Evolutionary conservation across 2,329 filamentous ascomycete species (phyloP), one percentile per base, ranked within the genome.

Genomic region (Exophiala mesophila): DNA sequence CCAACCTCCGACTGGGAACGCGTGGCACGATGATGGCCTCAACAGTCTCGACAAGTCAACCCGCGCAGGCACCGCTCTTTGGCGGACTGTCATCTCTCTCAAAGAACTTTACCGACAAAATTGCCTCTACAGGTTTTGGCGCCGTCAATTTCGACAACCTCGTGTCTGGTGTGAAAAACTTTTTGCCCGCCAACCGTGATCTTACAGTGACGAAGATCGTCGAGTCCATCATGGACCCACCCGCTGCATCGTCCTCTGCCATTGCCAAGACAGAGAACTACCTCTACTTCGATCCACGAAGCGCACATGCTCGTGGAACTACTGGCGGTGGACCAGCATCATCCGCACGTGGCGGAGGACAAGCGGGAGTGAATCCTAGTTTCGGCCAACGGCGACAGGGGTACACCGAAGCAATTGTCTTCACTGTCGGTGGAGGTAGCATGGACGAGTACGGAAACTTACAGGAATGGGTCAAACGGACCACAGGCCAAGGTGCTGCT

Each of bases 381-480:
- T 97, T 97, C 63, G 92, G 90, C 1, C 90, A 97, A 65, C 72
- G 88, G 47, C 73, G 90, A 41, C 89, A 95, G 59, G 88, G 87
- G 0, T 96, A 90, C 64, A 85, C 80, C 36, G 89, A 95, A 58
- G 86, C 88, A 1, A 83, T 95, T 41, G 87, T 95, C n/a, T 95
- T 96, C 60, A 90, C 87, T 0, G 88, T 94, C 3, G 92, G 92
- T 3, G 92, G 94, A 34, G 92, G 92, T 30, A 96, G 88, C 61
- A 97, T 98, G 86, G 92, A 98, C 56, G 92, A 98, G 63, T 98
- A 97, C 62, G 90, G 89, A 15, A 98, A 98, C 64, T 63, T 98
- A 61, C 88, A 95, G 62, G 92, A 97, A 60, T 98, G 92, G 92
- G 88, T 90, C 4, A 80, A 79, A 63, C 76, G 90, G 52, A 88